Base-by-base conservation (phyloP, 371 early-diverging fungal genomes). In the Mortierella sp. region DNA sequence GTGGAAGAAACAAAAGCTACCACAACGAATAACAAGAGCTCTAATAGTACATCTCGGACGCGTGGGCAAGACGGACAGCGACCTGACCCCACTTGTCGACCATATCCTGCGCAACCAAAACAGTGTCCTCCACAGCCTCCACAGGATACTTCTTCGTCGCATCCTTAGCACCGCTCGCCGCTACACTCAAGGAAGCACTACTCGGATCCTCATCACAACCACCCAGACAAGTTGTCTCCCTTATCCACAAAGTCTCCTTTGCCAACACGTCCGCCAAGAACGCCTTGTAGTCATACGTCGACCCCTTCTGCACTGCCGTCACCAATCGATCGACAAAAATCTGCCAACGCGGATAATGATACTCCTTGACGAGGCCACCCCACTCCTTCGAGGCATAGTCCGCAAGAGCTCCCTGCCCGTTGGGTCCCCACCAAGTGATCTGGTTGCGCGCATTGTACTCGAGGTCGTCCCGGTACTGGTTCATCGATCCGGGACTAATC, bases 371-470 rank as follows among this genome's bases (percentile, higher is more conserved):
- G 1, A 83, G 10, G 0, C 79, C 79, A 8, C 70, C 72, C 84
- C 84, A 83, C 19, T 83, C 70, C 67, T 83, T 83, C 14, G 76
- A 71, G 1, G 75, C 84, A 70, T 83, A 83, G 48, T 83, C 74
- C 0, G 73, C 64, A 43, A 83, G 73, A 2, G 26, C 44, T 1
- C 16, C 14, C 34, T 83, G 84, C 0, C 79, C 79, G 1, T 29
- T 31, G 0, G 84, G 84, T 0, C 72, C 78, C 84, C 84, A 83
- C 84, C 84, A 83, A 3, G 84, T 83, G 68, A 83, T 55, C 45
- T 78, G 79, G 31, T 69, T 78, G 4, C 84, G 75, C 9, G 84
- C 79, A 61, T 63, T 69, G 71, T 61, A 70, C 55, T 83, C 84
- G 40, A 83, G 31, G 34, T 83, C 78, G n/a, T 83, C 73, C 14